These are phyloP conservation scores for Boletus subcaerulescens DNA, from an alignment of 768 basidiomycete species.

Conservation along the genomic window DNA sequence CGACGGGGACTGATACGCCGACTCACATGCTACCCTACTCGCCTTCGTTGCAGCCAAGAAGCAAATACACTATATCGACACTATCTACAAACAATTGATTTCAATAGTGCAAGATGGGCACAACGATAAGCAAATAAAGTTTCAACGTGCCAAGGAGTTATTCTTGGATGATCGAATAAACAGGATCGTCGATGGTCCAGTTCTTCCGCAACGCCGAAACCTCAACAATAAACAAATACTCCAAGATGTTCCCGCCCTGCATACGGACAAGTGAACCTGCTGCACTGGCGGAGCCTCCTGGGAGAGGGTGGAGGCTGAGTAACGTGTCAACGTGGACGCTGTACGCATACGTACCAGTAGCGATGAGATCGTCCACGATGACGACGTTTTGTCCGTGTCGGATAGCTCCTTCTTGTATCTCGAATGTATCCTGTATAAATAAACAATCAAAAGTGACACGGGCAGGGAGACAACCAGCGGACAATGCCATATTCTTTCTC, in stretches of 20 bases:
- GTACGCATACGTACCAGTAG: conserved; percentile 65
- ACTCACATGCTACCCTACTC: too few species aligned
- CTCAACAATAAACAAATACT: conserved; percentile 95
- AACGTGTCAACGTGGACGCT: not conserved
- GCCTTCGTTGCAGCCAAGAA: not conserved
- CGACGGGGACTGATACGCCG: too few species aligned
- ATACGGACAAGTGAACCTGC: conserved; percentile 85
- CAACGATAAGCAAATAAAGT: conserved; percentile 26
- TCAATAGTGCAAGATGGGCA: conserved; percentile 2
- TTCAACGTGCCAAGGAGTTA: conserved; percentile 5
- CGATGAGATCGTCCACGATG: conserved; percentile 93
- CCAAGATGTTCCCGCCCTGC: conserved; percentile 79
- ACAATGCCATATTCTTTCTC: conserved; percentile 94
- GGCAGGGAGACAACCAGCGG: conserved; percentile 25
- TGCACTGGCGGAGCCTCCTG: conserved; percentile 91
- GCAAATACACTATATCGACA: not conserved
- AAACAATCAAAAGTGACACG: conserved; percentile 1
- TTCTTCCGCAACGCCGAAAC: conserved; percentile 71
- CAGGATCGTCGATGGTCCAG: conserved; percentile 68
- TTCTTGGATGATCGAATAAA: conserved; percentile 88
- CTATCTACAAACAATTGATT: not conserved
- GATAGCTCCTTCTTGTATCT: conserved; percentile 90
- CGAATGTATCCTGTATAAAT: conserved; percentile 77
- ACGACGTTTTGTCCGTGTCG: conserved; percentile 79
- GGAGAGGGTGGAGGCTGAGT: conserved; percentile 4